Conservation (phyloP, 2,329 filamentous ascomycete genomes). For the Leptodontidium sp. region DNA sequence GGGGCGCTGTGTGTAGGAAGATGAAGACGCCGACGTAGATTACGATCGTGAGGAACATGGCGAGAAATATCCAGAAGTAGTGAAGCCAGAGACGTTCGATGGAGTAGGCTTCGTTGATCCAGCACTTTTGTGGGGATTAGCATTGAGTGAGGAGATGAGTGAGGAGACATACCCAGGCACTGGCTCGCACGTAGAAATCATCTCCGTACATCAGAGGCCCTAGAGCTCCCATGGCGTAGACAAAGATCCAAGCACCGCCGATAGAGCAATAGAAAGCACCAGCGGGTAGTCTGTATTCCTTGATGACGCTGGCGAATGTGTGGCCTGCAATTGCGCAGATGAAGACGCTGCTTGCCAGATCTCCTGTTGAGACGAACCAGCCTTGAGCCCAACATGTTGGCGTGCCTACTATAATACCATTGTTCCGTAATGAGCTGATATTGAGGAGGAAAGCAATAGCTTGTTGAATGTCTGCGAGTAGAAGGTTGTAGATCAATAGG, state of each 20-base stretch:
- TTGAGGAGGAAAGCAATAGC: conserved; percentile 70
- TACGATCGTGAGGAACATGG: conserved; percentile 57
- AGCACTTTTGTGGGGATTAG: conserved; percentile 57
- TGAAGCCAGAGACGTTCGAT: conserved; percentile 66
- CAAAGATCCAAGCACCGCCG: conserved; percentile 62
- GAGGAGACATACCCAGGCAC: conserved; percentile 61
- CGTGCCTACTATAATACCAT: conserved; percentile 62
- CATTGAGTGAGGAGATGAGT: not conserved
- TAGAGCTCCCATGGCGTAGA: conserved; percentile 63
- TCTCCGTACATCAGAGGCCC: conserved; percentile 50
- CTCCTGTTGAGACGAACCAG: conserved; percentile 73
- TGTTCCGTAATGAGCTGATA: conserved; percentile 61
- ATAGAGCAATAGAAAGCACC: conserved; percentile 59
- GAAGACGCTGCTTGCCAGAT: conserved; percentile 71
- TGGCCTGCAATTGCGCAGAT: conserved; percentile 72
- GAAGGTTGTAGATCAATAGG: conserved; percentile 73
- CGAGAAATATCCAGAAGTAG: conserved; percentile 70
- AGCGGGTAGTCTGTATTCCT: conserved; percentile 60
- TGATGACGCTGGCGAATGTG: conserved; percentile 70
- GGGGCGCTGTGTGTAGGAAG: conserved; percentile 32
- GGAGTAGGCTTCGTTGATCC: conserved; percentile 65
- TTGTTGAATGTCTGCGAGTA: conserved; percentile 74
- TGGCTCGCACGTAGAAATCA: conserved; percentile 68
- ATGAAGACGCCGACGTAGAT: conserved; percentile 53
- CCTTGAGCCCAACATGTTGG: conserved; percentile 69